These are phyloP conservation scores for Paramyrothecium sp. DNA, from an alignment of 2,329 filamentous ascomycete genomes.

Conservation along the genomic window DNA sequence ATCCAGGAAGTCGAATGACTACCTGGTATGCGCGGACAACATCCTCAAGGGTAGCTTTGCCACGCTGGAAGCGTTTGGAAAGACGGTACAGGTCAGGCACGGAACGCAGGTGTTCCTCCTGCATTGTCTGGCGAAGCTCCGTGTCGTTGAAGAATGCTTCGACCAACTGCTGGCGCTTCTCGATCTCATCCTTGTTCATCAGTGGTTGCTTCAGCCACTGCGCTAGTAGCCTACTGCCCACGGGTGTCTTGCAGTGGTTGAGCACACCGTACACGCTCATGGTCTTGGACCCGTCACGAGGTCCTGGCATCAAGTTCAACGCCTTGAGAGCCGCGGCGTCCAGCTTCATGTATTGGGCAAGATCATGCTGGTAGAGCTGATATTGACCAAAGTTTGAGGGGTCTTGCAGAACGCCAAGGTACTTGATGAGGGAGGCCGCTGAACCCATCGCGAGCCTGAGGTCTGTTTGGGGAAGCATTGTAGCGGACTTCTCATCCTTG, in stretches of 20 bases:
- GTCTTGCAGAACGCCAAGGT: constrained; percentile 86
- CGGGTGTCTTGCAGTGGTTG: constrained; percentile 96
- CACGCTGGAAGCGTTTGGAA: constrained; percentile 91
- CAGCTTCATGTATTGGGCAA: constrained; percentile 97
- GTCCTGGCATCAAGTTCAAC: constrained; percentile 94
- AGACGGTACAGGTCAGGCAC: constrained; percentile 93
- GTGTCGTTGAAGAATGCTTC: constrained; percentile 94
- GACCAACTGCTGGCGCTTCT: constrained; percentile 88
- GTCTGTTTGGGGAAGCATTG: constrained; percentile 82
- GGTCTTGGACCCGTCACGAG: constrained; percentile 89
- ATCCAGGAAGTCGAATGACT: constrained; percentile 84
- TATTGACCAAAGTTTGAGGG: constrained; percentile 96
- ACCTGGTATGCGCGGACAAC: constrained; percentile 96
- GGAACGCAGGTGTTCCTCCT: constrained; percentile 89
- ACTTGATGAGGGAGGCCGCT: constrained; percentile 90
- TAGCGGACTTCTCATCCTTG: constrained; percentile 78
- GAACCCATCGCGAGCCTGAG: constrained; percentile 95
- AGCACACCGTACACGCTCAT: constrained; percentile 95
- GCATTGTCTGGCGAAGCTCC: constrained; percentile 90
- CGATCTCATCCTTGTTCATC: constrained; percentile 87
- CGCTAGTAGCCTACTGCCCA: constrained; percentile 83
- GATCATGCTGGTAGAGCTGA: constrained; percentile 93
- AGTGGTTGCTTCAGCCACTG: constrained; percentile 98
- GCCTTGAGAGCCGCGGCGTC: constrained; percentile 93
- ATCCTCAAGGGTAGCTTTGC: constrained; percentile 88